phyloP scores from a whole-genome alignment of 2,329 filamentous ascomycete genomes.

The Zelopaecilomyces penicillatus region DNA sequence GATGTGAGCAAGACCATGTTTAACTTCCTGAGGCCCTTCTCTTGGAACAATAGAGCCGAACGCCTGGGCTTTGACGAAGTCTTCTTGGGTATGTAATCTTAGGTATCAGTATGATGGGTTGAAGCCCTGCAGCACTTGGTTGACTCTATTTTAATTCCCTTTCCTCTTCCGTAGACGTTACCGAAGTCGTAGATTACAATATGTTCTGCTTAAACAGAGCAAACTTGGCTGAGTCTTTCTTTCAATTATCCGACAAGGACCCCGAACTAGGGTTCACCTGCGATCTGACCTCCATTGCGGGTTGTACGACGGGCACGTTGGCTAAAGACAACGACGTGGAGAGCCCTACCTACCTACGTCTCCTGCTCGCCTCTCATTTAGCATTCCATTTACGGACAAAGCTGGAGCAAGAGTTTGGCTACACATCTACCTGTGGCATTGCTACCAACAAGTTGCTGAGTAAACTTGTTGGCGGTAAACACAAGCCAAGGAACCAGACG shows the following conservation, averaged over 20 bases:
- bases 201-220: slow-evolving; percentile 58
- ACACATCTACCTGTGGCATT: slow-evolving; percentile 81
- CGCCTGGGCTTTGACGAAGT: slow-evolving; percentile 88
- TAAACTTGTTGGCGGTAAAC: slow-evolving; percentile 73
- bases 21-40: slow-evolving; percentile 59
- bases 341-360: slow-evolving; percentile 43
- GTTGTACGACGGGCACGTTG: slow-evolving; percentile 39
- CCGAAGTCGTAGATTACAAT: slow-evolving; percentile 81
- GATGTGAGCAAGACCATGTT: slow-evolving; percentile 79
- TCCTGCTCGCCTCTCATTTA: slow-evolving; percentile 74
- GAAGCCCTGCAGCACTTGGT: slow-evolving; percentile 8
- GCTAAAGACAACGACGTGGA: slow-evolving; percentile 18
- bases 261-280: slow-evolving; percentile 75
- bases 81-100: slow-evolving; percentile 32
- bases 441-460: slow-evolving; percentile 79
- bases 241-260: slow-evolving; percentile 63
- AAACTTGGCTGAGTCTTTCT: slow-evolving; percentile 63
- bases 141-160: neutral
- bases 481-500: slow-evolving; percentile 86
- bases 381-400: slow-evolving; percentile 63
- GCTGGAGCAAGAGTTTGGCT: slow-evolving; percentile 69
- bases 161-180: slow-evolving; percentile 53
- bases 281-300: slow-evolving; percentile 60
- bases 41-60: slow-evolving; percentile 74
- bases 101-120: neutral